Conservation (phyloP, 345 rosid genomes). For the Jatropha curcas region DNA sequence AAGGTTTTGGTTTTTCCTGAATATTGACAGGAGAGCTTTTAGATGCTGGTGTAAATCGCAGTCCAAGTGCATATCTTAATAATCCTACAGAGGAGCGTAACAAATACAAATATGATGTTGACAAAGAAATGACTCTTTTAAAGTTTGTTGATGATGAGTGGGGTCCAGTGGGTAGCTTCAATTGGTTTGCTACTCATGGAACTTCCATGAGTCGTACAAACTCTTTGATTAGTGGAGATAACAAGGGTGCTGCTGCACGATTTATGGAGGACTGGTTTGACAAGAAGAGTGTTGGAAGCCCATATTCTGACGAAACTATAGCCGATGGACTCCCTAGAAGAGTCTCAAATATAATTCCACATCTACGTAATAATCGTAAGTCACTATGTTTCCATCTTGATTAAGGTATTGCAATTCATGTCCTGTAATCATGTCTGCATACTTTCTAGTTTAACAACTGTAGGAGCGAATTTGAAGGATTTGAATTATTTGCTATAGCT, state of each 20-base stretch:
- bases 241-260: constrained; percentile 97
- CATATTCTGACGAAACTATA: constrained; percentile 38
- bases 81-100: constrained; percentile 75
- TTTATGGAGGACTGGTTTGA: constrained; percentile 97
- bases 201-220: constrained; percentile 98
- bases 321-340: constrained; percentile 62
- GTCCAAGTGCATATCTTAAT: constrained; percentile 96
- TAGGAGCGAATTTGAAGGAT: background rate
- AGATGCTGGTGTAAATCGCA: constrained; percentile 93
- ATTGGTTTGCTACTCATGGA: constrained; percentile 99
- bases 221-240: constrained; percentile 96
- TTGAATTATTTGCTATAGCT: background rate
- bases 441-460: background rate
- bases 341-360: constrained; percentile 64
- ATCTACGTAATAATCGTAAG: constrained; percentile 52
- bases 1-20: constrained; percentile 25
- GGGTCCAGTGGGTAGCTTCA: constrained; percentile 97
- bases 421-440: background rate
- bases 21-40: constrained; percentile 71
- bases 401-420: background rate
- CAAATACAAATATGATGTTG: constrained; percentile 76
- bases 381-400: background rate
- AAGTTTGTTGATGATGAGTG: constrained; percentile 89
- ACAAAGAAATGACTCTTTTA: constrained; percentile 93
- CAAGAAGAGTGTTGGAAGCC: constrained; percentile 36